A percentile compares a stretch with the other conserved stretches of the same genome.
Conservation (phyloP, 345 rosid genomes). For the Abelmoschus esculentus region DNA sequence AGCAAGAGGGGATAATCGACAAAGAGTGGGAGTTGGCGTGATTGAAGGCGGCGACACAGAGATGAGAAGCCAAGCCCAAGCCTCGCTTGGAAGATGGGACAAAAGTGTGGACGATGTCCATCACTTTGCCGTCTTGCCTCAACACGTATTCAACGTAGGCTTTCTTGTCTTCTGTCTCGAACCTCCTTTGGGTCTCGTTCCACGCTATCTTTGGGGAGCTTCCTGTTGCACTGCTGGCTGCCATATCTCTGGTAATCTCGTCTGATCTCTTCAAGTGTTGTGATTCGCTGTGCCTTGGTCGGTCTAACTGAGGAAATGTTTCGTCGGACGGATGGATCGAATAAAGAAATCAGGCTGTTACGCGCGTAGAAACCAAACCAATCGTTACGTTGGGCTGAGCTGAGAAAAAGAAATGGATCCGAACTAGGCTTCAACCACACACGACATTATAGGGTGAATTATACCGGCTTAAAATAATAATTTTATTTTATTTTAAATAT, state of each 20-base stretch:
- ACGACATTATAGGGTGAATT: too few relatives aligned
- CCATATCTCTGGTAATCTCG: constrained; percentile 9
- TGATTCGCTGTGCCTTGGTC: not conserved
- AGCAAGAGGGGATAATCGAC: constrained; percentile 67
- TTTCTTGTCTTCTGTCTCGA: constrained; percentile 85
- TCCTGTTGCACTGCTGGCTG: constrained; percentile 15
- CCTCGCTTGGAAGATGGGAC: constrained; percentile 83
- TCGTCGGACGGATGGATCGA: not conserved
- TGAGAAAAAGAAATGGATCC: too few relatives aligned
- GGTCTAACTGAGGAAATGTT: not conserved
- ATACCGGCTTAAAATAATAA: too few relatives aligned
- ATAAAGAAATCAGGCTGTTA: not conserved
- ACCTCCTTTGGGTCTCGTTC: constrained; percentile 43
- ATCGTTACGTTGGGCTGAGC: too few relatives aligned
- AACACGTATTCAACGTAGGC: constrained; percentile 64
- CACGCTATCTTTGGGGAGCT: constrained; percentile 40
- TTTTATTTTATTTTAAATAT: too few relatives aligned
- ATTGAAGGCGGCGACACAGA: constrained; percentile 64
- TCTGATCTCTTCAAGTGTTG: not conserved
- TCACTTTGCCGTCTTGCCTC: constrained; percentile 44
- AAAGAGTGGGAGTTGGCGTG: constrained; percentile 65
- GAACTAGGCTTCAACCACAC: too few relatives aligned
- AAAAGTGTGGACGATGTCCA: constrained; percentile 73
- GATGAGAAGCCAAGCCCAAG: constrained; percentile 75
- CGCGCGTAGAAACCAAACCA: not conserved